A percentile compares a stretch with the other conserved stretches of the same genome.
Evolutionary conservation across 768 basidiomycete genomes (phyloP).

Genomic region (Tylopilus sp.): DNA sequence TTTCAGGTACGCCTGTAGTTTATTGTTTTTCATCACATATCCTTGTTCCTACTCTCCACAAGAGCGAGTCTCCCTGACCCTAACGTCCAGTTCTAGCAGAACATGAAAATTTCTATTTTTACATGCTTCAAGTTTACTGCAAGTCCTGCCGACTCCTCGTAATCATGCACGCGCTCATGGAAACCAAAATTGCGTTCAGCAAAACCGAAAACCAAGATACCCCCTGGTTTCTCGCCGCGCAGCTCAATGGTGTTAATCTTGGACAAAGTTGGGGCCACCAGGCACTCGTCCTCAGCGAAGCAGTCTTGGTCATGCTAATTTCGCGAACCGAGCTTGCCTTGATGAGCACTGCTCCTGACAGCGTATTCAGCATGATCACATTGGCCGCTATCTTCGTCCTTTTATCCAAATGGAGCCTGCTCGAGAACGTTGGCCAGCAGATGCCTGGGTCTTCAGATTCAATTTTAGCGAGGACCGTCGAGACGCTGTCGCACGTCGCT

Average conservation of each 20-base stretch:
- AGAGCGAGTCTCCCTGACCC: conserved; percentile 19
- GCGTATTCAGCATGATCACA: conserved; percentile 38
- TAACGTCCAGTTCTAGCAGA: conserved; percentile 38
- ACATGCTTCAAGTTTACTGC: conserved; percentile 39
- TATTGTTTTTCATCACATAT: not conserved
- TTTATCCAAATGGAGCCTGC: conserved; percentile 39
- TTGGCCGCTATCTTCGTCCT: conserved; percentile 44
- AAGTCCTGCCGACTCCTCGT: conserved; percentile 39
- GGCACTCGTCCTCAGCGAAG: conserved; percentile 36
- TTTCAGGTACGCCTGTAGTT: conserved; percentile 31
- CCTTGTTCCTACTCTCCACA: not conserved
- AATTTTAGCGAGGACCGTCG: conserved; percentile 34
- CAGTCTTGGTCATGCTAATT: conserved; percentile 34
- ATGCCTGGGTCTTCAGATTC: conserved; percentile 38
- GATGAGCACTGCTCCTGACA: conserved; percentile 42
- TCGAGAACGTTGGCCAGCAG: conserved; percentile 32
- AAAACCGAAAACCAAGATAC: conserved; percentile 7
- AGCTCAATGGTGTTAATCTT: conserved; percentile 34
- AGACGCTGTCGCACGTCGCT: conserved; percentile 33
- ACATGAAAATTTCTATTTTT: conserved; percentile 41
- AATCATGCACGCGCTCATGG: conserved; percentile 34
- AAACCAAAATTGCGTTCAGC: conserved; percentile 20
- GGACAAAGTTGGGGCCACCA: conserved; percentile 37
- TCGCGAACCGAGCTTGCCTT: conserved; percentile 32
- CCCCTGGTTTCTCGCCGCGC: conserved; percentile 33